These are phyloP conservation scores for Phytophthora pistaciae DNA, from an alignment of 352 stramenopile genomes.

Conservation along the genomic window DNA sequence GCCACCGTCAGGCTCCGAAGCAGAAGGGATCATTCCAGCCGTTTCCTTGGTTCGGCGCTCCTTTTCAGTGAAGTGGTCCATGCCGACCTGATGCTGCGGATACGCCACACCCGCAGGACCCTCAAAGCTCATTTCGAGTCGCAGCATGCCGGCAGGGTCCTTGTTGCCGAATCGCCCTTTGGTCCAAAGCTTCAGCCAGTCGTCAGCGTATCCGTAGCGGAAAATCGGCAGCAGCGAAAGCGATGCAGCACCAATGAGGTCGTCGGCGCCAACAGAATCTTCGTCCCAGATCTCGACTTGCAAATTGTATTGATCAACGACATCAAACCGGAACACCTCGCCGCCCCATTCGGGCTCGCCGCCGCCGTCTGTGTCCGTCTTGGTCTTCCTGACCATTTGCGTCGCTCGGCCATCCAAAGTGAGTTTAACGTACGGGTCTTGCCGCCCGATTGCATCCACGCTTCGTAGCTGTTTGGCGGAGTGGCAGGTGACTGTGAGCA, in stretches of 20 bases:
- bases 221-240: constrained; percentile 93
- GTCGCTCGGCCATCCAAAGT: constrained; percentile 76
- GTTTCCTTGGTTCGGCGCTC: constrained; percentile 80
- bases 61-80: constrained; percentile 79
- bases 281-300: constrained; percentile 93
- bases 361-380: constrained; percentile 88
- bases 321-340: constrained; percentile 84
- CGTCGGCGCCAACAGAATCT: constrained; percentile 90
- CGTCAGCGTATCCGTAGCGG: constrained; percentile 87
- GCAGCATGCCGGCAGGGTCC: constrained; percentile 86
- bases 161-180: constrained; percentile 91
- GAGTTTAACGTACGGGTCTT: constrained; percentile 86
- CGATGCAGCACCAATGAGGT: constrained; percentile 87
- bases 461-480: constrained; percentile 72
- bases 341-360: constrained; percentile 87
- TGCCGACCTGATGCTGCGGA: constrained; percentile 90
- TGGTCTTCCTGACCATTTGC: constrained; percentile 84
- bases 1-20: constrained; percentile 13
- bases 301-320: constrained; percentile 95
- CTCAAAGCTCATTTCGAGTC: constrained; percentile 90
- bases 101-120: constrained; percentile 85
- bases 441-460: constrained; percentile 76
- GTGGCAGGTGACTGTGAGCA: constrained; percentile 67
- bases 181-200: constrained; percentile 90
- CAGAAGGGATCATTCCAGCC: constrained; percentile 20